Conservation (phyloP, 331 rosid species). For the Ulmus americana region DNA sequence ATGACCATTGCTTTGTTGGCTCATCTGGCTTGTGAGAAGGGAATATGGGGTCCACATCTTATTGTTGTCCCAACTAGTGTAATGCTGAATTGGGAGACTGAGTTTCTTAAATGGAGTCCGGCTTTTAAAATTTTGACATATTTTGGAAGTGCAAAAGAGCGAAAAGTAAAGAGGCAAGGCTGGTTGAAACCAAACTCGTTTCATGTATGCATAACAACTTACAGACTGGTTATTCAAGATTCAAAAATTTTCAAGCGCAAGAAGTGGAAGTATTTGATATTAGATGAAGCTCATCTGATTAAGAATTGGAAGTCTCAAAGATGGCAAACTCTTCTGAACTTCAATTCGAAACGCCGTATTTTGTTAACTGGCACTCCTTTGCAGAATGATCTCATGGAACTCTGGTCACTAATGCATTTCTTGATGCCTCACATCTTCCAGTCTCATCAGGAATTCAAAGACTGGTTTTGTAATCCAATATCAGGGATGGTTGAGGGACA, state of each 20-base stretch:
- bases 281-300: slow-evolving; percentile 97
- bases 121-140: slow-evolving; percentile 93
- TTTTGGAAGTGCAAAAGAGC: slow-evolving; percentile 93
- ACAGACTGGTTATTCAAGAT: slow-evolving; percentile 93
- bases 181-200: slow-evolving; percentile 99
- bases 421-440: slow-evolving; percentile 98
- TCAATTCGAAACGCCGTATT: slow-evolving; percentile 89
- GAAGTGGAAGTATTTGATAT: slow-evolving; percentile 96
- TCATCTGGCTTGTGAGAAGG: slow-evolving; percentile 94
- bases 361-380: slow-evolving; percentile 98
- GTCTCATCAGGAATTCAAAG: slow-evolving; percentile 98
- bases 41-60: slow-evolving; percentile 98
- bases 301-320: slow-evolving; percentile 99
- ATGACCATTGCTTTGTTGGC: slow-evolving; percentile 98
- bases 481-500: slow-evolving; percentile 99
- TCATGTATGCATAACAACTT: slow-evolving; percentile 95
- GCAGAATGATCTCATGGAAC: slow-evolving; percentile 99
- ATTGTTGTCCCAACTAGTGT: slow-evolving; percentile 99
- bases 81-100: slow-evolving; percentile 99
- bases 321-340: slow-evolving; percentile 97
- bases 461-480: slow-evolving; percentile 98
- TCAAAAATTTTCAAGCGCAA: slow-evolving; percentile 96
- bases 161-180: slow-evolving; percentile 87
- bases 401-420: slow-evolving; percentile 99
- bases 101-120: slow-evolving; percentile 98